Evolutionary conservation across 2,329 filamentous ascomycete genomes (phyloP).

Genomic region (Myriosclerotinia duriaeana): DNA sequence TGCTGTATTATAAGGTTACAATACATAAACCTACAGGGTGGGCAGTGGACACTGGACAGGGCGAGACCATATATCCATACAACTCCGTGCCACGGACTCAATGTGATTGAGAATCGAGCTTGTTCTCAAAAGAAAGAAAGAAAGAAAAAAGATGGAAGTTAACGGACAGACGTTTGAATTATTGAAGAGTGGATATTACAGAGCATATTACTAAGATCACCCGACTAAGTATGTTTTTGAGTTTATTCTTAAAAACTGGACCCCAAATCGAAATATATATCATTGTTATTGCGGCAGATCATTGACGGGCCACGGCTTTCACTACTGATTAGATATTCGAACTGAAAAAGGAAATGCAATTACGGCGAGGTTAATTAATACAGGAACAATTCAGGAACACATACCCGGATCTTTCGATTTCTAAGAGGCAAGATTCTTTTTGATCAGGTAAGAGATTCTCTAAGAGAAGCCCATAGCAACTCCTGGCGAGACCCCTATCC

Average conservation of each 20-base stretch:
- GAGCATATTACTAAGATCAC: not conserved
- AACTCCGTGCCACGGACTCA: conserved; percentile 12
- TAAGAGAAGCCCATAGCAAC: not conserved
- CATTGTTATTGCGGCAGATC: conserved; percentile 14
- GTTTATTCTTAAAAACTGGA: conserved; percentile 13
- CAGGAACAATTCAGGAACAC: conserved; percentile 1
- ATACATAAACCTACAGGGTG: not conserved
- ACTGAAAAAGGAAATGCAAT: conserved; percentile 8
- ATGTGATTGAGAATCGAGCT: not conserved
- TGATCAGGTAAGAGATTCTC: not conserved
- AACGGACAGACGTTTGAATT: conserved; percentile 11
- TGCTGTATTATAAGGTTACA: not conserved
- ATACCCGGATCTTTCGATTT: conserved; percentile 18
- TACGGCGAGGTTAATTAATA: not conserved
- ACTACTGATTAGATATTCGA: not conserved
- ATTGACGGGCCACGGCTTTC: conserved; percentile 20
- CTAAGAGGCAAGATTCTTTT: not conserved
- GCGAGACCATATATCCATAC: conserved; percentile 4
- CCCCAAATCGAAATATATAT: conserved; percentile 11
- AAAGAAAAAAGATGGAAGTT: not conserved
- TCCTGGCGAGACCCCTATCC: not conserved
- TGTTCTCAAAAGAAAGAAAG: not conserved
- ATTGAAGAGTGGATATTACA: not conserved
- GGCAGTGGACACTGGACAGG: too few relatives aligned
- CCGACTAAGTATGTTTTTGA: not conserved